phyloP scores from a whole-genome alignment of 306 rosid genomes.

The Argentina anserina region DNA sequence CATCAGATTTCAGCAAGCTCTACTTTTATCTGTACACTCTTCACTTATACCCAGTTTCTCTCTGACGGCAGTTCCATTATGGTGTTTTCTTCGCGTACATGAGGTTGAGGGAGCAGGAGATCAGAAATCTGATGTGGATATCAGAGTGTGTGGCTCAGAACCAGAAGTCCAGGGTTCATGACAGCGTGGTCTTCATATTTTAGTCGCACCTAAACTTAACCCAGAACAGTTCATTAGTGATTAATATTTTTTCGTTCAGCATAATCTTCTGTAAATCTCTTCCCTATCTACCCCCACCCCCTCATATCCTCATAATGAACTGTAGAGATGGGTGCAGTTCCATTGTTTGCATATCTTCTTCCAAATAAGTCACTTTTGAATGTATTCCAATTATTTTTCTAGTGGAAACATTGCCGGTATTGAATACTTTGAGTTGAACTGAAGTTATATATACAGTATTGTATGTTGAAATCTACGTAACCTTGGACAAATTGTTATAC shows the following conservation, averaged over 20 bases:
- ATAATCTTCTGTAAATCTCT: slow-evolving; percentile 38
- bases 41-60: slow-evolving; percentile 10
- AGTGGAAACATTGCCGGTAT: slow-evolving; percentile 8
- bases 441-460: slow-evolving; percentile 3
- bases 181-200: slow-evolving; percentile 93
- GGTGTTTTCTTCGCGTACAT: slow-evolving; percentile 94
- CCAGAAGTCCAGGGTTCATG: slow-evolving; percentile 95
- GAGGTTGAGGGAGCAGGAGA: slow-evolving; percentile 98
- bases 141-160: slow-evolving; percentile 98
- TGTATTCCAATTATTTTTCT: background rate
- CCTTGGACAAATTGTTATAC: background rate
- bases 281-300: slow-evolving; percentile 13
- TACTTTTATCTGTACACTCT: background rate
- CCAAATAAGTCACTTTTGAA: slow-evolving; percentile 22
- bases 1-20: background rate
- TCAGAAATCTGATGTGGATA: slow-evolving; percentile 95
- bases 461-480: background rate
- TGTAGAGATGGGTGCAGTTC: slow-evolving; percentile 29
- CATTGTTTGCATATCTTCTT: slow-evolving; percentile 29
- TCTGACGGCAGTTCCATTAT: slow-evolving; percentile 77
- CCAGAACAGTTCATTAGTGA: slow-evolving; percentile 6
- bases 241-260: slow-evolving; percentile 28
- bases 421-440: slow-evolving; percentile 2
- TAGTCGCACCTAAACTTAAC: slow-evolving; percentile 32
- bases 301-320: slow-evolving; percentile 18